Conservation (phyloP, 768 basidiomycete genomes). For the Panaeolus cyanescens region DNA sequence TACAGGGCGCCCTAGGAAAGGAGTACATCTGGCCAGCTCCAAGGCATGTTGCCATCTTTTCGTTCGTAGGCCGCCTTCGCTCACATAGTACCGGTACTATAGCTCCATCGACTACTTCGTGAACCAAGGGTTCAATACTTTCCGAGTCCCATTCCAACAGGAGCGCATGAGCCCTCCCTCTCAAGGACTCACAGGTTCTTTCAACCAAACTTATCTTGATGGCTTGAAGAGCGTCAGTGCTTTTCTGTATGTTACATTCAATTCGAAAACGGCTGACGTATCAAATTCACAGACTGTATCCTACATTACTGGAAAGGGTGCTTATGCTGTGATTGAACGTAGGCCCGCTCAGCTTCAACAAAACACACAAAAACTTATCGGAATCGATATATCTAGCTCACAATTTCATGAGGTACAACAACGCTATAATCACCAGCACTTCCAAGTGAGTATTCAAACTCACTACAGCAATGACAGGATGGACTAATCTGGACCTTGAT, state of each 20-base stretch:
- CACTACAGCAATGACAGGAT: background rate
- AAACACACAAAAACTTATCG: background rate
- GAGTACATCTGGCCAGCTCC: slow-evolving; percentile 54
- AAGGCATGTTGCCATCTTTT: slow-evolving; percentile 19
- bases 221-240: slow-evolving; percentile 45
- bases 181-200: slow-evolving; percentile 54
- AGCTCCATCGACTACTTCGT: slow-evolving; percentile 53
- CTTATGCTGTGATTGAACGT: slow-evolving; percentile 59
- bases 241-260: background rate
- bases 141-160: slow-evolving; percentile 62
- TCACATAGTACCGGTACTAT: background rate
- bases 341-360: slow-evolving; percentile 14
- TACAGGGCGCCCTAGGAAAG: slow-evolving; percentile 37
- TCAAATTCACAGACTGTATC: slow-evolving; percentile 43
- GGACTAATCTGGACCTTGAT: background rate
- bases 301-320: slow-evolving; percentile 64
- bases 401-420: slow-evolving; percentile 64
- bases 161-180: slow-evolving; percentile 58
- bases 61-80: background rate
- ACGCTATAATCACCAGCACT: slow-evolving; percentile 48
- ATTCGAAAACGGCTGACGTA: background rate
- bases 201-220: slow-evolving; percentile 52
- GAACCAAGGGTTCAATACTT: slow-evolving; percentile 57
- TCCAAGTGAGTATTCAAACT: slow-evolving; percentile 36
- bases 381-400: slow-evolving; percentile 39